Evolutionary conservation across 169 alveolate species (phyloP), one percentile per base, ranked within the genome.

Genomic region (Hepatocystis sp.): DNA sequence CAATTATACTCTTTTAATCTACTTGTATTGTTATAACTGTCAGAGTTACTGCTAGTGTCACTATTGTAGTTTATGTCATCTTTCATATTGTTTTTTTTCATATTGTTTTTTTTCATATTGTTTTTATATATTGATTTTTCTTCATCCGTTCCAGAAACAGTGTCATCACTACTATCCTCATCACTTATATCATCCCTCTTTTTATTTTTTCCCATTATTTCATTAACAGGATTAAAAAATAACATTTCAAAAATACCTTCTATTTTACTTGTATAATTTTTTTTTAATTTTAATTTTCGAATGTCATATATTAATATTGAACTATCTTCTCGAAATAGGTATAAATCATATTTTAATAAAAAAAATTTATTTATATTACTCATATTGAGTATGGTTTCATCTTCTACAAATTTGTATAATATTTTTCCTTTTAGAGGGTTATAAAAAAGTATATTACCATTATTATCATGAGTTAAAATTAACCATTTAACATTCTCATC

Each of bases 171-270:
- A 2, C 27, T 25, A 23, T 27, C 7, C 8, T 60, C 32, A 3
- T 49, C 63, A 61, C 23, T 10, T 17, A 7, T 36, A 7, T 36
- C 47, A 7, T 36, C 10, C 10, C 47, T 36, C 10, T 5, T 36
- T 36, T 36, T 36, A 10, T 36, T 36, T 7, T 5, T 10, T 7
- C 10, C 10, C 19, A 15, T 25, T 30, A 13, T 10, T 1, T 39
- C 67, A 23, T 36, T 49, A 39, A 36, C 47, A 15, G 89, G 36
- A 61, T 52, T 51, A 23, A 78, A 78, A 30, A 60, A 15, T 40
- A 78, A 17, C 47, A 78, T 78, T 78, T 78, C 89, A 63, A 78
- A 78, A 44, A 78, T 78, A 25, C 89, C 89, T 53, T 78, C 89
- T 13, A 78, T 30, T 63, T 52, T 78, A 55, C 67, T 34, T 13